phyloP scores from a whole-genome alignment of 352 stramenopile genomes.

The Elongisporangium anandrum region DNA sequence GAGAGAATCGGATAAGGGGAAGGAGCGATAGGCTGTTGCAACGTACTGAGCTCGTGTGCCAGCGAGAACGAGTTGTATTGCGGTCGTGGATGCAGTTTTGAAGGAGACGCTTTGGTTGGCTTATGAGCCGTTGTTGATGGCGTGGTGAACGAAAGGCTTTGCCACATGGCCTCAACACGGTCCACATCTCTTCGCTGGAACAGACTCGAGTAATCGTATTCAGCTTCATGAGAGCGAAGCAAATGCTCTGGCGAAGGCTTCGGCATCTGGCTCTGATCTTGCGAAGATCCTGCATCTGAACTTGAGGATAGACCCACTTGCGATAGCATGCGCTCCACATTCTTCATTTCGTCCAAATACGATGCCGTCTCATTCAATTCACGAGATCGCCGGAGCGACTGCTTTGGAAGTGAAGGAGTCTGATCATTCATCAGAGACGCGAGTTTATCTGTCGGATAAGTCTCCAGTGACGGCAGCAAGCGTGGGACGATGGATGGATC shows the following conservation, averaged over 20 bases:
- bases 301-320: constrained; percentile 6
- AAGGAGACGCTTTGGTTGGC: constrained; percentile 3
- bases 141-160: constrained; percentile 34
- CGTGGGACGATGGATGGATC: neutral
- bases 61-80: constrained; percentile 45
- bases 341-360: neutral
- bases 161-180: constrained; percentile 64
- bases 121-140: constrained; percentile 3
- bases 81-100: neutral
- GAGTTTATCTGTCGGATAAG: neutral
- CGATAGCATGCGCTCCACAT: constrained; percentile 3
- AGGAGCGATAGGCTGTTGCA: neutral
- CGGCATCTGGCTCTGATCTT: neutral
- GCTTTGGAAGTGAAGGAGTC: neutral
- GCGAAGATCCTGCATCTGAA: neutral
- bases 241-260: neutral
- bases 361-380: neutral
- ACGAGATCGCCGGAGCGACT: too few relatives aligned
- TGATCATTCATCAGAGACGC: neutral
- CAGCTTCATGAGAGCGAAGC: neutral
- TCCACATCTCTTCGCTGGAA: neutral
- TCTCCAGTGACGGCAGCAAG: constrained; percentile 15
- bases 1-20: neutral
- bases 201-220: neutral
- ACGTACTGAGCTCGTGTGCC: constrained; percentile 3